Evolutionary conservation across 2,329 filamentous ascomycete genomes (phyloP).

Genomic region (Apiospora malaysiana): DNA sequence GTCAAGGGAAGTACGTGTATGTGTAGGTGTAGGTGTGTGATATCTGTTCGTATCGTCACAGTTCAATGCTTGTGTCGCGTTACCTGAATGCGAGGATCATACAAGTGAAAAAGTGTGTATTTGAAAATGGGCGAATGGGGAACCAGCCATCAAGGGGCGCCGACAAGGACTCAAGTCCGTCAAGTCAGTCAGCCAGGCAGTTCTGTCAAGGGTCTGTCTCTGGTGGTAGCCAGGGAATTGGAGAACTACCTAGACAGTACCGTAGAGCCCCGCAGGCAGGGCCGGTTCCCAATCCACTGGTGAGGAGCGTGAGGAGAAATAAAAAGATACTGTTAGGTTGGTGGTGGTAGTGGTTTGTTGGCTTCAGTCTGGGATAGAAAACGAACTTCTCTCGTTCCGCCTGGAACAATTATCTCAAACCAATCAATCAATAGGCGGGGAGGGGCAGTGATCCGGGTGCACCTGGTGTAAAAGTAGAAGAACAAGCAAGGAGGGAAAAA

Average conservation of each 20-base stretch:
- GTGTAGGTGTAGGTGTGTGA: not conserved
- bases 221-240: not conserved
- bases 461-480: not conserved
- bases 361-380: not conserved
- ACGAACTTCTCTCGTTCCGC: conserved; percentile 5
- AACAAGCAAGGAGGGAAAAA: too few species aligned
- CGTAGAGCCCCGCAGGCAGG: conserved; percentile 11
- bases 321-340: too few species aligned
- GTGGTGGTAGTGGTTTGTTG: not conserved
- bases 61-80: not conserved
- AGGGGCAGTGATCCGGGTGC: not conserved
- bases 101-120: not conserved
- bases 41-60: not conserved
- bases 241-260: not conserved
- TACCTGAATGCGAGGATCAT: conserved; percentile 7
- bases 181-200: not conserved
- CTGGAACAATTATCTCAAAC: conserved; percentile 9
- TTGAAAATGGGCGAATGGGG: not conserved
- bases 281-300: not conserved
- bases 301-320: not conserved
- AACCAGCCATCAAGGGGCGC: not conserved
- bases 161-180: not conserved
- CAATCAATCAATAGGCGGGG: not conserved
- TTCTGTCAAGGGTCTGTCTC: not conserved
- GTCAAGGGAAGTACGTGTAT: not conserved